These are phyloP conservation scores for Primulina tabacum DNA, from an alignment of 257 asterid species.

Conservation along the genomic window DNA sequence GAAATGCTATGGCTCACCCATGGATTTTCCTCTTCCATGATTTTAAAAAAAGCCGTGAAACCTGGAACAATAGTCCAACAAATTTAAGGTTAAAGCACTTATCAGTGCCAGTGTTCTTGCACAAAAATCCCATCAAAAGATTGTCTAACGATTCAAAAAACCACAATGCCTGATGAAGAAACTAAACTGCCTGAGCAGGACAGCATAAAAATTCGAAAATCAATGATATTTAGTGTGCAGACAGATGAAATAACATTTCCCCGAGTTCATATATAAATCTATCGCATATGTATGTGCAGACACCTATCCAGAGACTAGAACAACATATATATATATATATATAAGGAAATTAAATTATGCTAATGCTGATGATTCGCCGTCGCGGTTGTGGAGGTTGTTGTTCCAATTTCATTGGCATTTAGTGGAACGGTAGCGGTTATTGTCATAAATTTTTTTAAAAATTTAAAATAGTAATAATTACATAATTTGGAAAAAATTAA, in stretches of 20 bases:
- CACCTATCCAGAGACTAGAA: constrained; percentile 2
- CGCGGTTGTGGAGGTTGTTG: no score
- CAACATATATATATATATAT: not conserved
- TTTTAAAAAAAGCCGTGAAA: constrained; percentile 16
- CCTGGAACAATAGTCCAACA: constrained; percentile 17
- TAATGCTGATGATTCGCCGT: not conserved
- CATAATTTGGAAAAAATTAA: no score
- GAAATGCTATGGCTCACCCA: constrained; percentile 75
- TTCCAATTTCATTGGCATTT: no score
- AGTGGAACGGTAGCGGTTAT: no score
- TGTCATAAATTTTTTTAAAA: no score
- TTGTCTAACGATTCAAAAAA: not conserved
- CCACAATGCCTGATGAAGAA: not conserved
- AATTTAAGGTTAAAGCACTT: constrained; percentile 2
- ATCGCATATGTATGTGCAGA: not conserved
- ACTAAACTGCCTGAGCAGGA: not conserved
- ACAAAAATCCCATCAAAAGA: not conserved
- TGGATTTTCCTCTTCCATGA: constrained; percentile 78
- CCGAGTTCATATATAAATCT: not conserved
- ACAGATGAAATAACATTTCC: not conserved
- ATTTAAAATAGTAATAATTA: no score
- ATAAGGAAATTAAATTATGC: not conserved
- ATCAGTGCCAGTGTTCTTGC: not conserved
- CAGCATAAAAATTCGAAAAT: not conserved
- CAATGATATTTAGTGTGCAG: not conserved